Percentiles rank a stretch among this genome's conserved stretches.
Conservation (phyloP, 176 grass and related monocot species). For the Rhynchospora tenuis region DNA sequence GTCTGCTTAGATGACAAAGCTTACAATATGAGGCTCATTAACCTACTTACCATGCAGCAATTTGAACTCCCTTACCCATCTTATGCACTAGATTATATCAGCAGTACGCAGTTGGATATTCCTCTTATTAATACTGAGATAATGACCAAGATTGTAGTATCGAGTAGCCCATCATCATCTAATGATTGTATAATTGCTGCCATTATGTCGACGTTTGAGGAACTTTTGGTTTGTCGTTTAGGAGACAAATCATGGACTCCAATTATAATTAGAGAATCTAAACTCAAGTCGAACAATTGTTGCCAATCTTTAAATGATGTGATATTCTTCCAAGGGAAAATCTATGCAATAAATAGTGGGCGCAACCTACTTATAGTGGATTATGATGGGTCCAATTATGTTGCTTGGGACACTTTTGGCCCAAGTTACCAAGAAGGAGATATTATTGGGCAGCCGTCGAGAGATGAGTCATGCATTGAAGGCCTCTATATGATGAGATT, state of each 20-base stretch:
- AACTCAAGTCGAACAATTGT: background rate
- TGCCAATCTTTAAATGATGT: background rate
- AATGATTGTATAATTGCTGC: background rate
- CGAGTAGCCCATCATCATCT: background rate
- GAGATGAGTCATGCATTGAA: background rate
- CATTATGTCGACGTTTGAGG: background rate
- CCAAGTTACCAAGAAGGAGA: background rate
- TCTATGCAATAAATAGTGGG: background rate
- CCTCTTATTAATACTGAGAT: background rate
- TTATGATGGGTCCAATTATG: background rate
- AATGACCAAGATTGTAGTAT: background rate
- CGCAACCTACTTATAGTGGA: background rate
- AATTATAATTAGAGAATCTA: background rate
- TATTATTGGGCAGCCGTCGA: background rate
- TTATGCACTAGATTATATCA: background rate
- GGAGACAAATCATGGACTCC: constrained; percentile 2
- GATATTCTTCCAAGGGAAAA: background rate
- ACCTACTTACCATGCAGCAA: background rate
- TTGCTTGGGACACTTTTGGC: no score
- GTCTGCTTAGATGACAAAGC: background rate
- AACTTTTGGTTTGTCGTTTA: background rate
- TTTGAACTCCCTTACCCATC: background rate
- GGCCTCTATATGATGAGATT: no score
- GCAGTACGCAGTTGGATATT: background rate
- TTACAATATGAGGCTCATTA: background rate